Conservation (phyloP, 2,329 filamentous ascomycete species). For the Aspergillus alliaceus region DNA sequence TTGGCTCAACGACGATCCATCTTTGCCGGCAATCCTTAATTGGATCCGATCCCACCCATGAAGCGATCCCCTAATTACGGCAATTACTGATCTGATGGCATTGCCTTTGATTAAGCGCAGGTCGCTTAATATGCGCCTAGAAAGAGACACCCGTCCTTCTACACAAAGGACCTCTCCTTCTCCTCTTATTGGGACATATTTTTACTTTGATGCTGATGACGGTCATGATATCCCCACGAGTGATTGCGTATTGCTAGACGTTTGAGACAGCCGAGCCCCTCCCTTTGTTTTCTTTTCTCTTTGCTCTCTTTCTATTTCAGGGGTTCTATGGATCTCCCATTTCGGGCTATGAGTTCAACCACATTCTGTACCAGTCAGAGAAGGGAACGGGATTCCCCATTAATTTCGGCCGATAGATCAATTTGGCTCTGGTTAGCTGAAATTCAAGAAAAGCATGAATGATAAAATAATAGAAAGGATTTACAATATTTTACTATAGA, state of each 20-base stretch:
- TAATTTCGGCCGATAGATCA: not conserved
- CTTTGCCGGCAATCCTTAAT: slow-evolving; percentile 50
- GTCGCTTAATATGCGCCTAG: slow-evolving; percentile 11
- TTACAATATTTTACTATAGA: too few relatives aligned
- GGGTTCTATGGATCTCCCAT: slow-evolving; percentile 1
- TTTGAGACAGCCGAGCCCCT: not conserved
- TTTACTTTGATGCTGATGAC: slow-evolving; percentile 8
- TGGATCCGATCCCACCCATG: slow-evolving; percentile 44
- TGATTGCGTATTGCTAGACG: slow-evolving; percentile 15
- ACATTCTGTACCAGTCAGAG: slow-evolving; percentile 15
- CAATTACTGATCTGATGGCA: slow-evolving; percentile 12
- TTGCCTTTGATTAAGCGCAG: slow-evolving; percentile 14
- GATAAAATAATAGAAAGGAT: not conserved
- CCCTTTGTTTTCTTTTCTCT: not conserved
- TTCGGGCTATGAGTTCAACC: slow-evolving; percentile 1
- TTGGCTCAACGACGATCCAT: slow-evolving; percentile 63
- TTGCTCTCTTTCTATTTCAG: not conserved
- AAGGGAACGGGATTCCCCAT: not conserved
- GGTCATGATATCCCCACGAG: slow-evolving; percentile 21
- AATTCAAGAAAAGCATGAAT: not conserved
- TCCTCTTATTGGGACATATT: not conserved
- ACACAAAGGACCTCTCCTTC: not conserved
- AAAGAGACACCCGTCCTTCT: slow-evolving; percentile 5
- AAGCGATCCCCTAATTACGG: slow-evolving; percentile 1
- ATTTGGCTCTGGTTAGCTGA: slow-evolving; percentile 1